Evolutionary conservation across 805 yeast genomes (phyloP).

Genomic region (Wickerhamomyces pijperi): DNA sequence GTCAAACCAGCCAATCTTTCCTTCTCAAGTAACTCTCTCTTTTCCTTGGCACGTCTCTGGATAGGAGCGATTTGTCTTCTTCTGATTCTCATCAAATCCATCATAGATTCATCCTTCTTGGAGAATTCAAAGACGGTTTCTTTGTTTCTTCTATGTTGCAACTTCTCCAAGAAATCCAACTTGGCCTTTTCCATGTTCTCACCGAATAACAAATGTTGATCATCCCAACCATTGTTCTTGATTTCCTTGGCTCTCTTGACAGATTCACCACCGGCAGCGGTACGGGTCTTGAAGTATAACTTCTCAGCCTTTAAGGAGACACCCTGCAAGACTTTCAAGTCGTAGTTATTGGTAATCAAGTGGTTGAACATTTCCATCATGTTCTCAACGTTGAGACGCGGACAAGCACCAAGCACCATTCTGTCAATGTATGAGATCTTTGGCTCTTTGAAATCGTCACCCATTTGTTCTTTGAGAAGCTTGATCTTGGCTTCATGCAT

Average conservation of each 20-base stretch:
- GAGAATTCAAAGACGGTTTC: slow-evolving; percentile 94
- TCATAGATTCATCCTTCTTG: slow-evolving; percentile 54
- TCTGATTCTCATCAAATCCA: slow-evolving; percentile 76
- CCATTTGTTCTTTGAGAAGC: slow-evolving; percentile 35
- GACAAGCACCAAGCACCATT: slow-evolving; percentile 74
- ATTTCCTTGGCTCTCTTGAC: slow-evolving; percentile 77
- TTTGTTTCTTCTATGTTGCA: slow-evolving; percentile 57
- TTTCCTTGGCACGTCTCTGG: slow-evolving; percentile 67
- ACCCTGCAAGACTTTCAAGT: slow-evolving; percentile 47
- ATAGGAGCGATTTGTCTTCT: slow-evolving; percentile 83
- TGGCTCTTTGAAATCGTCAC: slow-evolving; percentile 36
- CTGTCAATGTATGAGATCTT: slow-evolving; percentile 60
- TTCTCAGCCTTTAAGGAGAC: slow-evolving; percentile 85
- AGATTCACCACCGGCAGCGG: slow-evolving; percentile 80
- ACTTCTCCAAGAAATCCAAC: slow-evolving; percentile 55
- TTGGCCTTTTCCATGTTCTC: slow-evolving; percentile 66
- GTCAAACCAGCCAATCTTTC: slow-evolving; percentile 69
- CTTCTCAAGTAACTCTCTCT: slow-evolving; percentile 53
- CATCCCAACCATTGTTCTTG: slow-evolving; percentile 75
- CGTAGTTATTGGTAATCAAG: slow-evolving; percentile 52
- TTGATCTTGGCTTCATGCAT: slow-evolving; percentile 57
- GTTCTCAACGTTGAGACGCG: slow-evolving; percentile 60
- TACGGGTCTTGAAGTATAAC: slow-evolving; percentile 73
- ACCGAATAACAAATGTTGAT: slow-evolving; percentile 71
- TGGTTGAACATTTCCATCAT: slow-evolving; percentile 62